Base-by-base conservation (phyloP, 148 eudicot genomes). In the Dysphania ambrosioides region DNA sequence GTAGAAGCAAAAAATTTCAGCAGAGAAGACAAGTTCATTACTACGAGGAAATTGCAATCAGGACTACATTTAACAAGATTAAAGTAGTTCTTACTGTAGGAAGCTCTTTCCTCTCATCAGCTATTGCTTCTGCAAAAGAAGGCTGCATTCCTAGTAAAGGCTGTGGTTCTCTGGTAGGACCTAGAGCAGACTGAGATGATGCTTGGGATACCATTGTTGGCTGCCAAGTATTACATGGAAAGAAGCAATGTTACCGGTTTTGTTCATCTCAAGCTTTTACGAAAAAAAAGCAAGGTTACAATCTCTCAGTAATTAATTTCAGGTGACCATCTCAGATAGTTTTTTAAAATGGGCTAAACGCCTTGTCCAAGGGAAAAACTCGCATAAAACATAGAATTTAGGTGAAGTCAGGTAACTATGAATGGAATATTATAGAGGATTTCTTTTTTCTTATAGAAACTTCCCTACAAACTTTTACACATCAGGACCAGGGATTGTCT, bases 1-100 rank as follows among this genome's bases (percentile, higher is more conserved):
- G 80, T 72, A 66, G 85, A 80, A 73, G 82, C 74, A 70, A 93
- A 93, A 80, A 90, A 77, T 59, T 87, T 93, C 97, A 90, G 82
- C 70, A 78, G 41, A 55, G 26, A 51, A 74, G 27, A 23, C 41
- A 44, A 70, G 35, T 60, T 79, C 15, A n/a, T 74, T 40, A 60
- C 23, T 59, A 53, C 29, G 30, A 55, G 24, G 9, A 6, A 29
- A 15, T 18, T n/a, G 70, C n/a, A 36, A 51, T 15, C 34, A 55
- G 51, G 16, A 21, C 75, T 26, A 30, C n/a, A 42, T 69, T 62
- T n/a, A 56, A 66, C 67, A 70, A 51, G 55, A 41, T 8, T 49
- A 40, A 40, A 49, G 15, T 24, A 12, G 19, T 75, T 60, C 80
- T 74, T 82, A 92, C 96, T 68, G 81, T 79, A 23, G 94, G 92